These are phyloP conservation scores for Vickermania ingenoplastis DNA, from an alignment of 208 protist genomes.

Conservation along the genomic window DNA sequence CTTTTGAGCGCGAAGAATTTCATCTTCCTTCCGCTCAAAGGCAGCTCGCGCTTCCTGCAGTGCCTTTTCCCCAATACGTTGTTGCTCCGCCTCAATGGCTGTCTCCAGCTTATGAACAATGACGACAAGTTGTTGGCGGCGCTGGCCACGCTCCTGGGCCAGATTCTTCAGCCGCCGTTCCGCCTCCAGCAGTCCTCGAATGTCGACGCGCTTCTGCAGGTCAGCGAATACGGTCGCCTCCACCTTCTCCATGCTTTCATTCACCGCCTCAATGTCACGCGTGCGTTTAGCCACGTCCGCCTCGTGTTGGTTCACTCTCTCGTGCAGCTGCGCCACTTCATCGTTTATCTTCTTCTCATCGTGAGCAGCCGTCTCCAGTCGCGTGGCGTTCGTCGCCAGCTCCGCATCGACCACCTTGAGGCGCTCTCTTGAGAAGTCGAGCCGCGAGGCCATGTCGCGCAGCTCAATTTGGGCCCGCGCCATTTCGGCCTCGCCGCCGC, in stretches of 20 bases:
- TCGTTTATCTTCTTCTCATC: constrained; percentile 25
- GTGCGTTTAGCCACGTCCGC: constrained; percentile 9
- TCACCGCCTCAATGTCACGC: constrained; percentile 22
- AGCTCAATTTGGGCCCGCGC: constrained; percentile 54
- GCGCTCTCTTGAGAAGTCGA: constrained; percentile 43
- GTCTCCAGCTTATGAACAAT: constrained; percentile 70
- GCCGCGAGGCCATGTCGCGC: constrained; percentile 52
- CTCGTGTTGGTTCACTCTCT: constrained; percentile 13
- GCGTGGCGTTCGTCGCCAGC: constrained; percentile 17
- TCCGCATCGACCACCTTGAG: constrained; percentile 37
- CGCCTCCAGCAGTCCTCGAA: constrained; percentile 84
- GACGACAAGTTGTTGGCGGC: constrained; percentile 62
- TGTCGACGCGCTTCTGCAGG: constrained; percentile 80
- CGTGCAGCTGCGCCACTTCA: constrained; percentile 10
- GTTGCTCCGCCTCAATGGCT: constrained; percentile 58
- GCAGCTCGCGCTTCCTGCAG: constrained; percentile 28
- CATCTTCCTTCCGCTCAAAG: constrained; percentile 44
- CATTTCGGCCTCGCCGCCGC: constrained; percentile 59
- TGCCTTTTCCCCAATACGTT: constrained; percentile 30
- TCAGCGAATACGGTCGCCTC: constrained; percentile 85
- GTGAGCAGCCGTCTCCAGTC: constrained; percentile 20
- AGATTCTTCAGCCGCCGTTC: constrained; percentile 59
- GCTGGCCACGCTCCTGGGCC: constrained; percentile 41
- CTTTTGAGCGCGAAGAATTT: constrained; percentile 48
- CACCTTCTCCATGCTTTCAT: constrained; percentile 41